Evolutionary conservation across 73 alveolate genomes (phyloP), one percentile per base, ranked within the genome.

Genomic region (Urostyla sp.): DNA sequence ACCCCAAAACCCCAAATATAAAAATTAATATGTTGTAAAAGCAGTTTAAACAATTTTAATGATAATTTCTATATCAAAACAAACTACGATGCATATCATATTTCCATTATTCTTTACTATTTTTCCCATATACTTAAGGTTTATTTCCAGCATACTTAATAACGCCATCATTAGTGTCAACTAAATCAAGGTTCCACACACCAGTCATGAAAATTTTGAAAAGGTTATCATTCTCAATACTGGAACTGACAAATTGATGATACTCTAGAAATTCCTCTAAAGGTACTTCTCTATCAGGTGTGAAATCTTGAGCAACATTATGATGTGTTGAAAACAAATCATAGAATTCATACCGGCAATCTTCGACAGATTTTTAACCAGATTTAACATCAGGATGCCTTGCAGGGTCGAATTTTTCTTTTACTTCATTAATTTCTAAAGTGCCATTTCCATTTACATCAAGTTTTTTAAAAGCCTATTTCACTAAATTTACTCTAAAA

Each of bases 301-400:
- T 49, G 54, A 69, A 69, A 18, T 72, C 40, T 27, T 82, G 43
- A 23, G 60, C 79, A 20, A 84, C 92, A 51, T 54, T 59, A 76
- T 89, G 95, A 50, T 84, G 85, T 21, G 90, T 58, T 18, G 44
- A 20, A 76, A 89, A 89, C 24, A 76, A 31, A 34, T 89, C 95
- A 34, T 44, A 43, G 63, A 89, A 89, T 20, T 84, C 92, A 23
- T 53, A 43, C n/a, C 74, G 31, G 49, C 85, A 80, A 10, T 89
- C 91, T 15, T 89, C 92, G 49, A 61, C 92, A 8, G 90, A 54
- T 59, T 59, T 83, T 15, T 57, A 74, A 46, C 95, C 96, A 27
- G 81, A 32, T 69, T 59, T 51, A 16, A 88, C 98, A 43, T 92
- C 98, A 13, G 98, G 96, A 78, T 94, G 97, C 51, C 90, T 75